Base-by-base conservation (phyloP, 352 stramenopile genomes). In the Phytophthora megakarya region DNA sequence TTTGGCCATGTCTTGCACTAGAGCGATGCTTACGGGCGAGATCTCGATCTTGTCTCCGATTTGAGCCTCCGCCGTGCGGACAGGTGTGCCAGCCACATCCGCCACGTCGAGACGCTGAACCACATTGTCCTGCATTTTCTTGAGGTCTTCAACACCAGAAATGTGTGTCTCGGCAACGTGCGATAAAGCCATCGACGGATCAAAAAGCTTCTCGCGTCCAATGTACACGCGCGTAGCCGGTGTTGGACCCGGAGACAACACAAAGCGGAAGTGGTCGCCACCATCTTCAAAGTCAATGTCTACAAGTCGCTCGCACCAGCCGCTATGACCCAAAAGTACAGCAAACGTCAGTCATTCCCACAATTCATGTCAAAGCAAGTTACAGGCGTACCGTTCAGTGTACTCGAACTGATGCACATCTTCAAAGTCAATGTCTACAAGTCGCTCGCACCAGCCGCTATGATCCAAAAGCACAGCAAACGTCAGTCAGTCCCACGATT, bases 371-470 rank as follows among this genome's bases (percentile, higher is more conserved):
- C 18, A 39, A 19, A 11, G 8, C 8, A 39, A 38, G 8, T 16
- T n/a, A n/a, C 9, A 32, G 28, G 53, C 73, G 49, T 73, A 90
- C 84, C 66, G 78, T 18, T 89, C 69, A 4, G 94, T 98, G 73
- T 97, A 97, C 80, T 98, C 85, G 73, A 99, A 99, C 61, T 95
- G 87, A 72, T 99, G 94, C 26, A 98, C 88, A 45, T 96, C 88
- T 49, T 81, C 76, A 26, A 86, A 90, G 57, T 95, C 76, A 48
- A 97, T 78, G 78, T 98, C 95, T 26, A 99, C 86, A 54, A 99
- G 78, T 10, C 93, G 86, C 80, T 99, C 96, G 71, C 92, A 95
- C 94, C 94, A 98, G 35, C 86, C 84, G 23, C 91, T 96, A 42
- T 69, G 26, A 45, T 11, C 13, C 23, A 61, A 23, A 58, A 33